These are phyloP conservation scores for Citrus hindsii DNA, from an alignment of 345 rosid species.

Conservation along the genomic window DNA sequence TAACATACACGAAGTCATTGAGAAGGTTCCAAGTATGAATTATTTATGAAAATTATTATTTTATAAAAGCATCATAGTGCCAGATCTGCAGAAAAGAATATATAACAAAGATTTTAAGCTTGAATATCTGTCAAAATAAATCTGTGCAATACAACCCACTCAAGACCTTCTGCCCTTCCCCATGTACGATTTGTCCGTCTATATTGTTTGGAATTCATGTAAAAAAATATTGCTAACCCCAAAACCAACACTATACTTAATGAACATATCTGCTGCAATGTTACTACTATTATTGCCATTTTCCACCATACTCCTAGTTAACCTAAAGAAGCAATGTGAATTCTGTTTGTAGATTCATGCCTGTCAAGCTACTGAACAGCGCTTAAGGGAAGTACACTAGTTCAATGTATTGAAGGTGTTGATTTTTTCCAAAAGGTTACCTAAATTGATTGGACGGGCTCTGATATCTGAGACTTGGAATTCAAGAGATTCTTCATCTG, in stretches of 20 bases:
- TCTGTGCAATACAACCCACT: not conserved
- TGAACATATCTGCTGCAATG: not conserved
- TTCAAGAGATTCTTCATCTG: constrained; percentile 6
- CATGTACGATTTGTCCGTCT: not conserved
- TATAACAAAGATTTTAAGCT: not conserved
- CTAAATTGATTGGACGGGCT: constrained; percentile 7
- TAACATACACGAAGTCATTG: not conserved
- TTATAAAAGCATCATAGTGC: not conserved
- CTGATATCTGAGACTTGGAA: not conserved
- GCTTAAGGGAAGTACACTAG: not conserved
- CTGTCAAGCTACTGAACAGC: not conserved
- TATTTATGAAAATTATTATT: not conserved
- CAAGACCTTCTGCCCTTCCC: not conserved
- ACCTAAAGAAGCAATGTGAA: not conserved
- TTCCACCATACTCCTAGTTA: not conserved
- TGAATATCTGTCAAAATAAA: not conserved
- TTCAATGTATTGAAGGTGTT: not conserved
- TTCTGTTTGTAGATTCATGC: not conserved
- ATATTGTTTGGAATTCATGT: not conserved
- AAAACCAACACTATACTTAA: not conserved
- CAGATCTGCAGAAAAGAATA: not conserved
- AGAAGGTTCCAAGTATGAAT: not conserved
- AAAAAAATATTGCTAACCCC: not conserved
- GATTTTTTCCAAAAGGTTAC: not conserved
- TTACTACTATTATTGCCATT: not conserved